Percentiles rank a stretch among this genome's conserved stretches.
phyloP scores from a whole-genome alignment of 1,284 basidiomycete species.

The Pseudozyma hubeiensis region DNA sequence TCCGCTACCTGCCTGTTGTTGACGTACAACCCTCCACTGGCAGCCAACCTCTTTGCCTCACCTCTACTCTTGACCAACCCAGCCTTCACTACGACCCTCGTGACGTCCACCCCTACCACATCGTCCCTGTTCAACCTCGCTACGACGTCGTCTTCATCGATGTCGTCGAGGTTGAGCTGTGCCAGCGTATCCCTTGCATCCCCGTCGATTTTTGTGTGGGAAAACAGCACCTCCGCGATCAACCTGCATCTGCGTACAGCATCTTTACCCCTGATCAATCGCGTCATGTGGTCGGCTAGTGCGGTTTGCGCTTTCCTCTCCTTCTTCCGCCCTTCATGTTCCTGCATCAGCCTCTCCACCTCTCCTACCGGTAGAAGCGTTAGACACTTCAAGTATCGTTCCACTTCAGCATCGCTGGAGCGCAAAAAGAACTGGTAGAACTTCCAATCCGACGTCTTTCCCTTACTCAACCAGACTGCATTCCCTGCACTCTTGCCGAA shows the following conservation, averaged over 20 bases:
- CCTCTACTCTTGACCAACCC: conserved; percentile 27
- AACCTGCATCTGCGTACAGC: conserved; percentile 71
- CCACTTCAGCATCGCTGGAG: conserved; percentile 83
- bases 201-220: conserved; percentile 66
- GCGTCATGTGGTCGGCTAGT: conserved; percentile 87
- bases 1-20: conserved; percentile 18
- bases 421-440: conserved; percentile 85
- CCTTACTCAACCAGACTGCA: conserved; percentile 78
- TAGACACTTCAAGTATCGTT: conserved; percentile 82
- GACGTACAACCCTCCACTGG: conserved; percentile 31
- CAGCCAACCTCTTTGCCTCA: conserved; percentile 32
- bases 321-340: conserved; percentile 75
- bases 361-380: conserved; percentile 78
- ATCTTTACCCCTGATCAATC: conserved; percentile 73
- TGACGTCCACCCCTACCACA: conserved; percentile 14
- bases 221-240: conserved; percentile 76
- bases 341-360: conserved; percentile 75
- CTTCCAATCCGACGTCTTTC: conserved; percentile 49
- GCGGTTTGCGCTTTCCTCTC: conserved; percentile 79
- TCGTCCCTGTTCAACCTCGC: neutral
- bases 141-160: conserved; percentile 3
- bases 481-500: conserved; percentile 98
- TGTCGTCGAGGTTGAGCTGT: neutral
- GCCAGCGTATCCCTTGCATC: conserved; percentile 38
- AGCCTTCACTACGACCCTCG: neutral